Base-by-base conservation (phyloP, 192 early-diverging fungal genomes). In the Obelidium mucronatum region DNA sequence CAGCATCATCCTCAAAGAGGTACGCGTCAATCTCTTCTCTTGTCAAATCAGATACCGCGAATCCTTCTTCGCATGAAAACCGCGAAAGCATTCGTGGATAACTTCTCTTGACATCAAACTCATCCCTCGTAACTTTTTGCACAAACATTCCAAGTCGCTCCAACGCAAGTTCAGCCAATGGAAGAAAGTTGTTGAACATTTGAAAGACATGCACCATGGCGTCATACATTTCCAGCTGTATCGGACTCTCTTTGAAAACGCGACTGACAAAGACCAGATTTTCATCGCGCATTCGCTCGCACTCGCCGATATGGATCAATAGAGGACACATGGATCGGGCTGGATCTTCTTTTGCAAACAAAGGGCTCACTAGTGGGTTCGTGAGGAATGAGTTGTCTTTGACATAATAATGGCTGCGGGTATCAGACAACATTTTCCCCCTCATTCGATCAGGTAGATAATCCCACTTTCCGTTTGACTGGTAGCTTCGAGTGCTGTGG, bases 281-380 rank as follows among this genome's bases (percentile, higher is more conserved):
- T 67, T 88, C 87, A 69, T 88, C 83, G 26, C 84, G 80, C 11
- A 88, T 55, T 37, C 81, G 69, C 56, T 88, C 87, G 34, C 74
- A 78, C 37, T 75, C 80, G 22, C 87, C 87, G 44, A 62, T 34
- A 61, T 86, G 85, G 55, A 88, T 85, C 26, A 85, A 56, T 5
- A 79, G 66, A n/a, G 87, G 85, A 6, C 77, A 77, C 17, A 87
- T 17, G 8, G 81, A 81, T 5, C 31, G 68, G 11, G 19, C 37
- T 3, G 73, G 26, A 31, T 59, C 24, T 59, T 84, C 80, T 65
- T 44, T 56, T 11, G 79, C 82, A 74, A 84, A 81, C 0, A 82
- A 34, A 17, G 87, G 81, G 19, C 81, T 83, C 37, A 83, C 84
- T 26, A 79, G 78, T 0, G 87, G 87, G 60, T 85, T n/a, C 36